phyloP scores from a whole-genome alignment of 805 yeast genomes.

The Saccharomycopsis sp. region DNA sequence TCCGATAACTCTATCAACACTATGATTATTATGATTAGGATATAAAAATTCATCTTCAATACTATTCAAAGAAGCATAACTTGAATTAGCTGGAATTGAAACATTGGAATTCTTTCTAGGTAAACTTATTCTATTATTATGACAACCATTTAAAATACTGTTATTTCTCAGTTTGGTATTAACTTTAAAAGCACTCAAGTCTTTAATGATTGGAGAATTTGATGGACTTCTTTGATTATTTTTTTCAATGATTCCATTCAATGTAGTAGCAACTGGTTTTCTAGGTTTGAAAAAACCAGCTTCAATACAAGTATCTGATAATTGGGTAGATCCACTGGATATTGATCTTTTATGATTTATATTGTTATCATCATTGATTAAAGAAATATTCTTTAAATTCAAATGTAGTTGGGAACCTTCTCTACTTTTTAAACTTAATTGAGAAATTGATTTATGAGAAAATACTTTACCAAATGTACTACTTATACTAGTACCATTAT shows the following conservation, averaged over 20 bases:
- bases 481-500: neutral
- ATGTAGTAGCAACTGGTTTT: slow-evolving; percentile 21
- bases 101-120: slow-evolving; percentile 35
- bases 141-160: slow-evolving; percentile 2
- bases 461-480: too few relatives aligned
- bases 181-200: neutral
- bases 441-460: slow-evolving; percentile 4
- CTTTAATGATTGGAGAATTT: too few relatives aligned
- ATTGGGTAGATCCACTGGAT: slow-evolving; percentile 20
- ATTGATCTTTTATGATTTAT: slow-evolving; percentile 18
- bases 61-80: slow-evolving; percentile 72
- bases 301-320: slow-evolving; percentile 22
- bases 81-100: slow-evolving; percentile 52
- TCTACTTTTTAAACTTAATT: neutral
- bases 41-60: slow-evolving; percentile 24
- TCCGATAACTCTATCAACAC: neutral
- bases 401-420: too few relatives aligned
- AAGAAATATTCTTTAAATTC: too few relatives aligned
- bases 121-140: slow-evolving; percentile 9
- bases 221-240: slow-evolving; percentile 8
- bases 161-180: slow-evolving; percentile 7
- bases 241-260: slow-evolving; percentile 21
- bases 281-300: slow-evolving; percentile 24
- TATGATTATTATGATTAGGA: neutral
- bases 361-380: too few relatives aligned